phyloP scores from a whole-genome alignment of 768 basidiomycete species.

The Suillus fuscotomentosus region DNA sequence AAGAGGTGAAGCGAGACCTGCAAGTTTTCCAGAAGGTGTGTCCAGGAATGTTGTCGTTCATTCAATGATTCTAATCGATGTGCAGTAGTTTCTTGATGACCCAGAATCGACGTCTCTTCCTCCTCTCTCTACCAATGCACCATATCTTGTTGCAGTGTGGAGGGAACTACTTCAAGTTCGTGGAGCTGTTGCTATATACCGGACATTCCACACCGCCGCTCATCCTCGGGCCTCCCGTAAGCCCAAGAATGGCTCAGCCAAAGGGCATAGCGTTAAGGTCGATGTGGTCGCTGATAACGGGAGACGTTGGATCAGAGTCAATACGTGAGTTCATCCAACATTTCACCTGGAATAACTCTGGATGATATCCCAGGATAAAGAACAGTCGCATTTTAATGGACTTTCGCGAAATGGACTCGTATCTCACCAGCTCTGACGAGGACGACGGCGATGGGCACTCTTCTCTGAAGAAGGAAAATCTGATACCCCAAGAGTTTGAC shows the following conservation, averaged over 20 bases:
- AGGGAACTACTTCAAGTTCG: conserved; percentile 66
- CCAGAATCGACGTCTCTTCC: conserved; percentile 43
- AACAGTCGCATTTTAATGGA: conserved; percentile 76
- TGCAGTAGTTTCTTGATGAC: conserved; percentile 60
- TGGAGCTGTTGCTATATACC: conserved; percentile 59
- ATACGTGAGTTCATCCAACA: conserved; percentile 60
- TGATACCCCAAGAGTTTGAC: conserved; percentile 55
- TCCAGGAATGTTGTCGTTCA: not conserved
- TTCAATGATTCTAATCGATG: conserved; percentile 8
- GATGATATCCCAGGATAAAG: conserved; percentile 56
- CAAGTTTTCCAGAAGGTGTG: conserved; percentile 40
- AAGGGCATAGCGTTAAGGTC: conserved; percentile 56
- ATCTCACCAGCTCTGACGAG: conserved; percentile 52
- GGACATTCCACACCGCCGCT: conserved; percentile 37
- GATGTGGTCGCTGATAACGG: conserved; percentile 81
- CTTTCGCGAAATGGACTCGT: conserved; percentile 83
- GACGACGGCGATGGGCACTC: conserved; percentile 42
- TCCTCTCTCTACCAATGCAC: conserved; percentile 71
- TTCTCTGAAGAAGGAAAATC: conserved; percentile 11
- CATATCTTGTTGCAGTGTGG: conserved; percentile 82
- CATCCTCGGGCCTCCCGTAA: not conserved
- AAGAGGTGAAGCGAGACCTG: conserved; percentile 43
- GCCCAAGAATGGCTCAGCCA: conserved; percentile 8
- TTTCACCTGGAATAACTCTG: conserved; percentile 1
- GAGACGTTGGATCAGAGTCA: conserved; percentile 77